These are phyloP conservation scores for Neofusicoccum umdonicola DNA, from an alignment of 2,329 filamentous ascomycete genomes.

Conservation along the genomic window DNA sequence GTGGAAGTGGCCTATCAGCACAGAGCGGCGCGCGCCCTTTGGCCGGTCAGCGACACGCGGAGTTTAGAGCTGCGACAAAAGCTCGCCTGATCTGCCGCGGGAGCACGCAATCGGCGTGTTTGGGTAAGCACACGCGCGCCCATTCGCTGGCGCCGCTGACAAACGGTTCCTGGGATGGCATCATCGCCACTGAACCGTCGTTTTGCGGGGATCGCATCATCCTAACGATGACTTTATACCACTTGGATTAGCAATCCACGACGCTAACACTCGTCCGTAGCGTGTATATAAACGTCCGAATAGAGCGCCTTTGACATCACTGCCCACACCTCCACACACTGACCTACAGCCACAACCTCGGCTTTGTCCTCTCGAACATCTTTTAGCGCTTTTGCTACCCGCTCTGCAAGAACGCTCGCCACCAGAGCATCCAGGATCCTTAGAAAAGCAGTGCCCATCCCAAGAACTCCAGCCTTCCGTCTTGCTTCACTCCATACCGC, in stretches of 20 bases:
- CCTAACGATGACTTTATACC: slow-evolving; percentile 5
- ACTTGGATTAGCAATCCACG: slow-evolving; percentile 6
- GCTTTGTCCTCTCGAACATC: not conserved
- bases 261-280: not conserved
- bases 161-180: slow-evolving; percentile 13
- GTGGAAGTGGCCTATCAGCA: not conserved
- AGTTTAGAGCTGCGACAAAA: not conserved
- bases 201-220: slow-evolving; percentile 13
- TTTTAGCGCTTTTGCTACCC: not conserved
- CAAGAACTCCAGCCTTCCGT: too few relatives aligned
- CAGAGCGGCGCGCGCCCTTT: not conserved
- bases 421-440: not conserved
- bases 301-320: slow-evolving; percentile 3
- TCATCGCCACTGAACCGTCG: slow-evolving; percentile 11
- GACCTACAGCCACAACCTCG: not conserved
- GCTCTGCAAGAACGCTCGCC: not conserved
- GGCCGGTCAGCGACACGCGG: not conserved
- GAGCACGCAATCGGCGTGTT: slow-evolving; percentile 17
- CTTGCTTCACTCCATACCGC: not conserved
- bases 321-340: not conserved
- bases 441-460: not conserved
- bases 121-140: slow-evolving; percentile 6
- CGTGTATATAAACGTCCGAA: slow-evolving; percentile 1
- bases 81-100: slow-evolving; percentile 6
- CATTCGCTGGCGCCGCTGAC: slow-evolving; percentile 10